Base-by-base conservation (phyloP, 2,329 filamentous ascomycete species). In the Aspergillus sclerotialis region DNA sequence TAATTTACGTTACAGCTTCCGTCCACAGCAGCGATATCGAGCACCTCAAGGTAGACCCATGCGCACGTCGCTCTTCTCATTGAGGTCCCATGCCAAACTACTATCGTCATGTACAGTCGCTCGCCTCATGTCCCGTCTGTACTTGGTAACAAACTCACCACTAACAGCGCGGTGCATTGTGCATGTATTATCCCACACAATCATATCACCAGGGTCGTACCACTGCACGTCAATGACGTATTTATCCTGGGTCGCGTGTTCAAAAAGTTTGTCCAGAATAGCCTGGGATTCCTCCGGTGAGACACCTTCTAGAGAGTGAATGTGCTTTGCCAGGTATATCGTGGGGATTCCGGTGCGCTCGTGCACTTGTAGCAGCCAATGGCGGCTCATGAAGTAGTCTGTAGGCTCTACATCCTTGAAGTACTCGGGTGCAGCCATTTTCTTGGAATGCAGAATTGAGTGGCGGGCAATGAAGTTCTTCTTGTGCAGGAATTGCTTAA, bases 171-270 rank as follows among this genome's bases (percentile, higher is more conserved):
- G 53, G 51, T 79, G 75, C 61, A 77, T 63, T 8, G 70, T 67
- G 32, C 63, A 68, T 0, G 70, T 69, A 48, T 78, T 79, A 44
- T 80, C 75, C 75, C 75, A 78, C 16, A 74, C 64, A 13, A 78
- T 50, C 37, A 78, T 28, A 46, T 78, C 75, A 0, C 70, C 65
- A 0, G 55, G 46, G 3, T 63, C 45, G 19, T 66, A 41, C 73
- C 73, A 78, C 25, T 61, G 50, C 5, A 76, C 60, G 6, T 55
- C 59, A 8, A 68, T 37, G 0, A 61, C 49, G 44, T 72, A 70
- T 45, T 69, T 68, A 1, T 61, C 51, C 48, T 69, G 65, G 5
- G 63, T 66, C 1, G 61, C 66, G 47, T 74, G 70, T 3, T 49
- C 45, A 19, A 68, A 42, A 25, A 70, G 40, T 7, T 51, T 46